Evolutionary conservation across 805 yeast species (phyloP).

Genomic region (Wickerhamiella kurtzmanii): DNA sequence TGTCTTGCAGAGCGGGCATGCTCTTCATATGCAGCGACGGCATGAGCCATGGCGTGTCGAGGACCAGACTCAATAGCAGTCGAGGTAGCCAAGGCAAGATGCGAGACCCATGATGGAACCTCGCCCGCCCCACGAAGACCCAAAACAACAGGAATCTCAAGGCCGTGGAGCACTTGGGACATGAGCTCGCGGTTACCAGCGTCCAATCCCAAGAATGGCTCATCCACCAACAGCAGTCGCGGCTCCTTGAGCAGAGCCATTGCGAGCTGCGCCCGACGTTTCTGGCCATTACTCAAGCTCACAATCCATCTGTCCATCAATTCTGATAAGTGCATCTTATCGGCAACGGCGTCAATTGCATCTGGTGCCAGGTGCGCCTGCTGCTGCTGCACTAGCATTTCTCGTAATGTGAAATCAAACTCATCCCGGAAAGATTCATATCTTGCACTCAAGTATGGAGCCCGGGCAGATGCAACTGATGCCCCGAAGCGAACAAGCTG

Average conservation of each 20-base stretch:
- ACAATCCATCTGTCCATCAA: slow-evolving; percentile 65
- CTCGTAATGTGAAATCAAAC: slow-evolving; percentile 56
- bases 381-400: slow-evolving; percentile 37
- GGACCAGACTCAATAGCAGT: slow-evolving; percentile 22
- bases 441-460: slow-evolving; percentile 74
- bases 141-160: slow-evolving; percentile 41
- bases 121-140: slow-evolving; percentile 69
- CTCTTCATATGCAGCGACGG: slow-evolving; percentile 2
- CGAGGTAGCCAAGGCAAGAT: slow-evolving; percentile 36
- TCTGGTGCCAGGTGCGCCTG: slow-evolving; percentile 27
- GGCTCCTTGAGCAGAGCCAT: slow-evolving; percentile 56
- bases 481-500: slow-evolving; percentile 34
- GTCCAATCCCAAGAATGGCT: slow-evolving; percentile 85
- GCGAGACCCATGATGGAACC: slow-evolving; percentile 69
- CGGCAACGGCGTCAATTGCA: slow-evolving; percentile 33
- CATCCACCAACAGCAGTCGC: slow-evolving; percentile 60
- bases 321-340: slow-evolving; percentile 40
- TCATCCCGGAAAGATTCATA: slow-evolving; percentile 80
- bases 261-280: slow-evolving; percentile 80
- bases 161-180: slow-evolving; percentile 35
- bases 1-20: slow-evolving; percentile 2
- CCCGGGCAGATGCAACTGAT: slow-evolving; percentile 28
- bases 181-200: slow-evolving; percentile 54
- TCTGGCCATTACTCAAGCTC: slow-evolving; percentile 86
- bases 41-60: slow-evolving; percentile 2